A percentile compares a stretch with the other conserved stretches of the same genome.
These are phyloP conservation scores for Pichia occidentalis DNA, from an alignment of 805 yeast species.

Conservation along the genomic window DNA sequence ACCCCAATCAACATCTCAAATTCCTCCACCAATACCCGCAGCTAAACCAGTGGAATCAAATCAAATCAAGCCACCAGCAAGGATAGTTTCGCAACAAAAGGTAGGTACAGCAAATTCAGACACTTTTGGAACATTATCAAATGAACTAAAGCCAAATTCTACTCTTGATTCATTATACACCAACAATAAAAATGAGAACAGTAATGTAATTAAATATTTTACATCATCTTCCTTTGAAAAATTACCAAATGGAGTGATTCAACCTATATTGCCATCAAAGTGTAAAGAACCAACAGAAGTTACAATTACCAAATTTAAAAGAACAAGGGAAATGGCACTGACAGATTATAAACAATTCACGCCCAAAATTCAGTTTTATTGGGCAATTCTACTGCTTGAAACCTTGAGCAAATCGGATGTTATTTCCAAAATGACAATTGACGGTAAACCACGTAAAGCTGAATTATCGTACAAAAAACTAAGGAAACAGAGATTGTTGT, in stretches of 20 bases:
- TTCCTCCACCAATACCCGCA: no score
- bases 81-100: no score
- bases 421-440: constrained; percentile 39
- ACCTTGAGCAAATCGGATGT: constrained; percentile 37
- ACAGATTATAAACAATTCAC: constrained; percentile 35
- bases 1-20: background rate
- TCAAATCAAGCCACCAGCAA: no score
- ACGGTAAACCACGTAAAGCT: constrained; percentile 37
- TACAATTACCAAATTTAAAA: constrained; percentile 25
- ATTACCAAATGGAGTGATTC: constrained; percentile 23
- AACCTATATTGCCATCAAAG: constrained; percentile 27
- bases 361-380: constrained; percentile 50
- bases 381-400: constrained; percentile 55
- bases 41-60: no score
- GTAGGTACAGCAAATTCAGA: no score
- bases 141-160: background rate
- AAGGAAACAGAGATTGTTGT: constrained; percentile 46
- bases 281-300: constrained; percentile 24
- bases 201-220: constrained; percentile 12
- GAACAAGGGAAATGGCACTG: constrained; percentile 29
- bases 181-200: background rate
- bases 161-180: constrained; percentile 10
- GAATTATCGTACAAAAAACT: constrained; percentile 38
- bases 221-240: constrained; percentile 18
- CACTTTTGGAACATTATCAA: background rate